A percentile compares a stretch with the other conserved stretches of the same genome.
Conservation (phyloP, 2,329 filamentous ascomycete genomes). For the Didymosphaeria variabile region DNA sequence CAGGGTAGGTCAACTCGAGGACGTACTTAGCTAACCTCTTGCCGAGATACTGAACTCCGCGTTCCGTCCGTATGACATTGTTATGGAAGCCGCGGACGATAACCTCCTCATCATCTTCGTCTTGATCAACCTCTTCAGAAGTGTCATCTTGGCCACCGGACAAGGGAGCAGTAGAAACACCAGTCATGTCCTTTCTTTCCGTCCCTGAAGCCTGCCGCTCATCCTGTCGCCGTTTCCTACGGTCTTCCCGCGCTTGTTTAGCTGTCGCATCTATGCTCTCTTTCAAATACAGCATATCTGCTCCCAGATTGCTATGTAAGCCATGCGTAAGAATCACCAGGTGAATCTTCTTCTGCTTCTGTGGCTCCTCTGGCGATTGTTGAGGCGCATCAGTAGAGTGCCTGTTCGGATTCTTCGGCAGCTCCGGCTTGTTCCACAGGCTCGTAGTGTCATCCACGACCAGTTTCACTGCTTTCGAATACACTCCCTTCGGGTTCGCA, state of each 20-base stretch:
- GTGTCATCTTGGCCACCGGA: constrained; percentile 62
- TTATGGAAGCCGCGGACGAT: constrained; percentile 90
- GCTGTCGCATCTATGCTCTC: constrained; percentile 92
- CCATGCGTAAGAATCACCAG: constrained; percentile 94
- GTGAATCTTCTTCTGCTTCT: constrained; percentile 81
- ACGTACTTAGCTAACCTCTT: constrained; percentile 94
- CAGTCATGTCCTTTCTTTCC: constrained; percentile 17
- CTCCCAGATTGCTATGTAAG: constrained; percentile 91
- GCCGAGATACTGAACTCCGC: constrained; percentile 95
- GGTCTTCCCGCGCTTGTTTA: constrained; percentile 75
- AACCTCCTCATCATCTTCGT: constrained; percentile 81
- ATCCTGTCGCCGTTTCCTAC: constrained; percentile 64
- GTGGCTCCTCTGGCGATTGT: constrained; percentile 32
- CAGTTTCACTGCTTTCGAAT: constrained; percentile 80
- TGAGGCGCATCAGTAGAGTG: constrained; percentile 37
- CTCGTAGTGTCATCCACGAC: constrained; percentile 87
- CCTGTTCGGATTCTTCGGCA: constrained; percentile 64
- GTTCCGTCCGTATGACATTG: constrained; percentile 90
- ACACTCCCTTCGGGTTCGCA: constrained; percentile 77
- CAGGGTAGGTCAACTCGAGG: constrained; percentile 88
- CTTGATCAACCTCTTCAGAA: constrained; percentile 57
- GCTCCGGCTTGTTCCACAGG: constrained; percentile 89
- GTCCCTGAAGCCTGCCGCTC: constrained; percentile 22
- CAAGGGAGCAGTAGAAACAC: constrained; percentile 55
- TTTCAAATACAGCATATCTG: constrained; percentile 96